These are phyloP conservation scores for Sporisorium graminicola DNA, from an alignment of 1,284 basidiomycete species.

Conservation along the genomic window DNA sequence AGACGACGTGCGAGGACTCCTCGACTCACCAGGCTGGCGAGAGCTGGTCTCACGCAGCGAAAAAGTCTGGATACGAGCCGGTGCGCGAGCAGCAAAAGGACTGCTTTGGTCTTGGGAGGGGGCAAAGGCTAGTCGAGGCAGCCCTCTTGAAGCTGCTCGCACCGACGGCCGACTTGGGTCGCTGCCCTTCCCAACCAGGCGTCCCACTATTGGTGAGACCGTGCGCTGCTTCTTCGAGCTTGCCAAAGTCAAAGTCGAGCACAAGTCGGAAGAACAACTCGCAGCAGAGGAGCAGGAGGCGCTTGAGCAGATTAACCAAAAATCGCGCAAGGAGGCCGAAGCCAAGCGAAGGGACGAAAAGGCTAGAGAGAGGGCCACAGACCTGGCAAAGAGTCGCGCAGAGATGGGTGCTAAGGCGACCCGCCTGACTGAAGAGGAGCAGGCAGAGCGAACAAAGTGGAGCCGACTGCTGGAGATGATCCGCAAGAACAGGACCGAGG, in stretches of 20 bases:
- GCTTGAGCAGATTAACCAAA: slow-evolving; percentile 38
- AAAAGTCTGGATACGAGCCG: slow-evolving; percentile 64
- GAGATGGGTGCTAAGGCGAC: slow-evolving; percentile 30
- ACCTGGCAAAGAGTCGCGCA: slow-evolving; percentile 28
- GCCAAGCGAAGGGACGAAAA: slow-evolving; percentile 47
- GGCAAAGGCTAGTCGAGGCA: slow-evolving; percentile 36
- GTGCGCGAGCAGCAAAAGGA: slow-evolving; percentile 60
- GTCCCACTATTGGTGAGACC: slow-evolving; percentile 89
- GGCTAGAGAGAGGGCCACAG: slow-evolving; percentile 33
- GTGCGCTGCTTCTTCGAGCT: slow-evolving; percentile 88
- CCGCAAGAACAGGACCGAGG: slow-evolving; percentile 83
- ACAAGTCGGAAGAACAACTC: slow-evolving; percentile 86
- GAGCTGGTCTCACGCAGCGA: slow-evolving; percentile 61
- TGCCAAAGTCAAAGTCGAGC: slow-evolving; percentile 84
- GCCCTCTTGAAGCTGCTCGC: slow-evolving; percentile 64
- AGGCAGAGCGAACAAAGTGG: slow-evolving; percentile 38
- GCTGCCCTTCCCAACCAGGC: slow-evolving; percentile 62
- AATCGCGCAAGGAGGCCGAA: slow-evolving; percentile 45
- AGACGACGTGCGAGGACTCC: slow-evolving; percentile 76
- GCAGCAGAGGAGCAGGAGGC: slow-evolving; percentile 71
- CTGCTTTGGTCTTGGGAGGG: slow-evolving; percentile 66
- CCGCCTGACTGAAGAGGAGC: slow-evolving; percentile 45
- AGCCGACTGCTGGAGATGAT: slow-evolving; percentile 86
- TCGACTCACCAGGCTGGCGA: slow-evolving; percentile 59
- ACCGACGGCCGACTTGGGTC: slow-evolving; percentile 69